A percentile compares a stretch with the other conserved stretches of the same genome.
These are phyloP conservation scores for Mercurialis annua DNA, from an alignment of 345 rosid species.

Conservation along the genomic window DNA sequence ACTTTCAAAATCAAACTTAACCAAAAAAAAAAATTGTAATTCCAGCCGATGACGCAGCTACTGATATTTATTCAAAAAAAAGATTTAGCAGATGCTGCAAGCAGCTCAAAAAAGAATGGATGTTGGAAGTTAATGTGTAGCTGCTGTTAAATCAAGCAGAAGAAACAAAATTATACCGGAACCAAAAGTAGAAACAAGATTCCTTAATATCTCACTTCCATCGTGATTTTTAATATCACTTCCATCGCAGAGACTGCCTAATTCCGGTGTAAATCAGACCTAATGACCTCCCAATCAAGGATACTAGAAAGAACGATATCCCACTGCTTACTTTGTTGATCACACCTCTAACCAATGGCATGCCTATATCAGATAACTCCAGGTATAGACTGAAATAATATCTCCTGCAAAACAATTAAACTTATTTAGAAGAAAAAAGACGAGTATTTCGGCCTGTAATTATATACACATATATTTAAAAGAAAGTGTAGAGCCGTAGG, in stretches of 20 bases:
- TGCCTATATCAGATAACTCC: conserved; percentile 72
- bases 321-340: conserved; percentile 66
- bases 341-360: conserved; percentile 68
- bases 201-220: conserved; percentile 62
- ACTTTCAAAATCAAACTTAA: too few relatives aligned
- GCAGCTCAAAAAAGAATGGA: neutral
- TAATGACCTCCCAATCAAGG: conserved; percentile 82
- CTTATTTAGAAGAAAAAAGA: conserved; percentile 10
- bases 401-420: conserved; percentile 50
- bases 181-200: conserved; percentile 21
- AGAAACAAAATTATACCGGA: neutral
- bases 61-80: conserved; percentile 10
- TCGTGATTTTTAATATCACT: conserved; percentile 60
- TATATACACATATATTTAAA: too few relatives aligned
- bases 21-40: too few relatives aligned
- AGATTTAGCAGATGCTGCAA: conserved; percentile 2
- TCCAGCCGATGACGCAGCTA: neutral
- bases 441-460: conserved; percentile 1
- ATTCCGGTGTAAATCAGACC: conserved; percentile 90
- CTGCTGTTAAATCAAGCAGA: conserved; percentile 9
- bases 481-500: neutral
- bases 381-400: conserved; percentile 83
- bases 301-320: conserved; percentile 78
- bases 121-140: conserved; percentile 8
- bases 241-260: conserved; percentile 89